Conservation (phyloP, 768 basidiomycete species). For the Tylopilus felleus region DNA sequence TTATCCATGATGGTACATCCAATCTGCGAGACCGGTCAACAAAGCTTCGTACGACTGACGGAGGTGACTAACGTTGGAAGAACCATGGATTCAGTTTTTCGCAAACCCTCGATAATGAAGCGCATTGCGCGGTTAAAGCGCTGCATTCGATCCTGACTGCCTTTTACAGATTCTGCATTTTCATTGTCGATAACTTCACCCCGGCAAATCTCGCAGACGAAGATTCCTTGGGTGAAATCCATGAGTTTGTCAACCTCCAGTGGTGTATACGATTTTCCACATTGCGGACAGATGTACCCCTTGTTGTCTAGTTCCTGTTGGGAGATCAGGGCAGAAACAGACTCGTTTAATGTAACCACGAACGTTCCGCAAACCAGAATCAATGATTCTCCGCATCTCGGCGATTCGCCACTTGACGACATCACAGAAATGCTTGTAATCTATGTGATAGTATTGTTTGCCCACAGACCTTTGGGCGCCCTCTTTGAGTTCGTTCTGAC, state of each 20-base stretch:
- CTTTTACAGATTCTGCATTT: conserved; percentile 77
- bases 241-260: conserved; percentile 84
- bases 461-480: conserved; percentile 84
- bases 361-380: conserved; percentile 86
- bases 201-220: conserved; percentile 86
- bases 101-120: conserved; percentile 81
- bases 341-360: conserved; percentile 21
- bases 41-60: background rate
- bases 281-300: conserved; percentile 94
- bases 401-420: conserved; percentile 97
- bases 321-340: background rate
- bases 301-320: conserved; percentile 90
- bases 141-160: conserved; percentile 94
- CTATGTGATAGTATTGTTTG: conserved; percentile 93
- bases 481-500: conserved; percentile 89
- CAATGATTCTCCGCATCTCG: conserved; percentile 83
- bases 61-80: conserved; percentile 65
- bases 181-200: conserved; percentile 90
- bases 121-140: conserved; percentile 90
- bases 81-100: conserved; percentile 84
- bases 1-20: conserved; percentile 82
- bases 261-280: conserved; percentile 78
- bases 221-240: conserved; percentile 59
- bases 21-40: conserved; percentile 45
- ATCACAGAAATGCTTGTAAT: conserved; percentile 93